Evolutionary conservation across 768 basidiomycete species (phyloP), one percentile per base, ranked within the genome.

Genomic region (Boletus patriciae): DNA sequence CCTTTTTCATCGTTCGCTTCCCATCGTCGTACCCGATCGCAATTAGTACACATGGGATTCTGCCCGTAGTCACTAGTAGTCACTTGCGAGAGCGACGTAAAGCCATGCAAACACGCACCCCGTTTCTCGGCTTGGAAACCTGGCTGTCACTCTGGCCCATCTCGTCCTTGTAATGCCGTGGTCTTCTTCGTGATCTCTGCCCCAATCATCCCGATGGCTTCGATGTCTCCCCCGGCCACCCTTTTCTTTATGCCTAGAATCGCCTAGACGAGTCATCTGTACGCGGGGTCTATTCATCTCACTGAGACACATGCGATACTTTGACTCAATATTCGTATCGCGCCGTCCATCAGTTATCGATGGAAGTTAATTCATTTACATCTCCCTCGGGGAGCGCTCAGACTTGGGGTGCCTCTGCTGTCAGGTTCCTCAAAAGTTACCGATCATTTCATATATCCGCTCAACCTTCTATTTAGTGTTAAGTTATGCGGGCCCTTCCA

Each of bases 391-490:
- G 29, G 41, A 54, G 53, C 53, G 54, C 52, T 45, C 57, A 31
- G 58, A 53, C 38, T 11, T 9, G 9, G 15, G 34, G 34, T 36
- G 15, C 34, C 34, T 36, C 55, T 60, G 52, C 48, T 53, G 37
- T 47, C 51, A 53, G 44, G 9, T 46, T 54, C 53, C 19, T 41
- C 55, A 12, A 37, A 40, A 54, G 42, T 55, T 21, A 59, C 65
- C 68, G 63, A 70, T 67, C 68, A 62, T 58, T 36, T 44, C 64
- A 66, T 66, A 61, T 61, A 60, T 45, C 64, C 65, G 54, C 50
- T 51, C 57, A 65, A 65, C 61, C 63, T 70, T 70, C 61, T 55
- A 59, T 68, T 71, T 65, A 60, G 57, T 43, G 55, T 58, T 40
- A 40, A 40, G 18, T 68, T 44, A 37, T 45, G 54, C 62, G 62